These are phyloP conservation scores for Termitomyces sp. DNA, from an alignment of 768 basidiomycete species.

Conservation along the genomic window DNA sequence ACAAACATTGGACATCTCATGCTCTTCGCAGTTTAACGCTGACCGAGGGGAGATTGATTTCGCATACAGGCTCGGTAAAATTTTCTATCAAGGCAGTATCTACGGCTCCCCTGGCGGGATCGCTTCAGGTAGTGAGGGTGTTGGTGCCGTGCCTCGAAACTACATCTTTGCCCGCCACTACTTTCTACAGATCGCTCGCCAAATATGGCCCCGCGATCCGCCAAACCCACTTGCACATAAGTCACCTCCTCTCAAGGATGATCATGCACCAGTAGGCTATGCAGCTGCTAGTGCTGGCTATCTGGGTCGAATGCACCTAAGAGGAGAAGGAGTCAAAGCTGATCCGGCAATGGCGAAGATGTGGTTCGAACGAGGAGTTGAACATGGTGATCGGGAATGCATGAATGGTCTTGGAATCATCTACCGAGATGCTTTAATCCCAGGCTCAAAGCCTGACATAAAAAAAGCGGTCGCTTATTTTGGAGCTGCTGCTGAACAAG, in stretches of 20 bases:
- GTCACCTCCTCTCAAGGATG: conserved; percentile 43
- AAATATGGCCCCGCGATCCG: conserved; percentile 86
- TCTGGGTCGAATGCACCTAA: conserved; percentile 88
- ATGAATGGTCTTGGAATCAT: conserved; percentile 91
- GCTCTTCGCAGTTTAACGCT: conserved; percentile 74
- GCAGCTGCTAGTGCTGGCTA: conserved; percentile 85
- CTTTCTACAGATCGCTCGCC: conserved; percentile 79
- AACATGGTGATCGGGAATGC: conserved; percentile 81
- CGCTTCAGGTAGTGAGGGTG: conserved; percentile 87
- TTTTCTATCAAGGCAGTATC: conserved; percentile 94
- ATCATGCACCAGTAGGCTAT: conserved; percentile 47
- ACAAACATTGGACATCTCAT: background rate
- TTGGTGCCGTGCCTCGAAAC: conserved; percentile 81
- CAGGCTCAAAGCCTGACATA: conserved; percentile 59
- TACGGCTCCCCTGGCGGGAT: conserved; percentile 79
- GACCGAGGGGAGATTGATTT: conserved; percentile 88
- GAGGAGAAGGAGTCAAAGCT: conserved; percentile 86
- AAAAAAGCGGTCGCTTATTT: conserved; percentile 69
- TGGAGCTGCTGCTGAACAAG: conserved; percentile 75
- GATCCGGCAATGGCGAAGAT: conserved; percentile 77
- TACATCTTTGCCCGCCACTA: conserved; percentile 75
- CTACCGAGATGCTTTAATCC: conserved; percentile 81
- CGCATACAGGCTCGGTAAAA: conserved; percentile 90
- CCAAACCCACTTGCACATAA: conserved; percentile 45
- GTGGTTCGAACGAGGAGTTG: conserved; percentile 91